Conservation (phyloP, 2,329 filamentous ascomycete species). For the Raffaelea ambrosiae region DNA sequence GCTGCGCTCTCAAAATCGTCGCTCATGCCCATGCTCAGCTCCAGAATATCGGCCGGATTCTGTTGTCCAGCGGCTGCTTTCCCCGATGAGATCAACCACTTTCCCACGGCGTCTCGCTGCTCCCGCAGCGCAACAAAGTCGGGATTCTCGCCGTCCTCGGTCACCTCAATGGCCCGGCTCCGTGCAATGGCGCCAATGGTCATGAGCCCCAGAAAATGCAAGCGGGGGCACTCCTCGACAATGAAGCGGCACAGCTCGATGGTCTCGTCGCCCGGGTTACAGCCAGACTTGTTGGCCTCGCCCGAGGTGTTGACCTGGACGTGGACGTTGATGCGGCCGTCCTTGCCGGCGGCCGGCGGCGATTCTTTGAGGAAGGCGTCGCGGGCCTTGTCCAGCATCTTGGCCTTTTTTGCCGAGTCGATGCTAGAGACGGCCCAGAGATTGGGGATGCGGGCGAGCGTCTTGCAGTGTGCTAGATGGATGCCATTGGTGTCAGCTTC, state of each 20-base stretch:
- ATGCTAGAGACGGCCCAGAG: conserved; percentile 89
- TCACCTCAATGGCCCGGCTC: conserved; percentile 63
- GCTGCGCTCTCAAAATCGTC: conserved; percentile 91
- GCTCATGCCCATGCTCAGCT: conserved; percentile 98
- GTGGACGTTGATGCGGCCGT: conserved; percentile 58
- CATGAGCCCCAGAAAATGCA: conserved; percentile 80
- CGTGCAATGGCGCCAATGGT: conserved; percentile 93
- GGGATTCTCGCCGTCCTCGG: conserved; percentile 78
- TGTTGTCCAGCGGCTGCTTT: conserved; percentile 25
- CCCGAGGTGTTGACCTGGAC: conserved; percentile 95
- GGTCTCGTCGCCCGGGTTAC: conserved; percentile 55
- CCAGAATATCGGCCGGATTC: conserved; percentile 43
- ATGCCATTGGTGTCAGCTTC: too few species aligned
- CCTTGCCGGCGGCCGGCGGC: conserved; percentile 15
- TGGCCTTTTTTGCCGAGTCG: conserved; percentile 80
- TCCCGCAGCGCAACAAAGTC: conserved; percentile 67
- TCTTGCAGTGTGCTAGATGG: conserved; percentile 71
- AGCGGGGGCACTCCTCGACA: conserved; percentile 58
- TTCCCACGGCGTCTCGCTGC: conserved; percentile 58
- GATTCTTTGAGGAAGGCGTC: conserved; percentile 15
- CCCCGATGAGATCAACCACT: too few species aligned
- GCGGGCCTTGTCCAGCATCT: conserved; percentile 69
- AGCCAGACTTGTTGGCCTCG: conserved; percentile 77
- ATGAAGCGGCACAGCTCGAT: conserved; percentile 62
- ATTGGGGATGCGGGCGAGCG: conserved; percentile 77